phyloP scores from a whole-genome alignment of 139 green algal genomes.

The Micractinium conductrix region DNA sequence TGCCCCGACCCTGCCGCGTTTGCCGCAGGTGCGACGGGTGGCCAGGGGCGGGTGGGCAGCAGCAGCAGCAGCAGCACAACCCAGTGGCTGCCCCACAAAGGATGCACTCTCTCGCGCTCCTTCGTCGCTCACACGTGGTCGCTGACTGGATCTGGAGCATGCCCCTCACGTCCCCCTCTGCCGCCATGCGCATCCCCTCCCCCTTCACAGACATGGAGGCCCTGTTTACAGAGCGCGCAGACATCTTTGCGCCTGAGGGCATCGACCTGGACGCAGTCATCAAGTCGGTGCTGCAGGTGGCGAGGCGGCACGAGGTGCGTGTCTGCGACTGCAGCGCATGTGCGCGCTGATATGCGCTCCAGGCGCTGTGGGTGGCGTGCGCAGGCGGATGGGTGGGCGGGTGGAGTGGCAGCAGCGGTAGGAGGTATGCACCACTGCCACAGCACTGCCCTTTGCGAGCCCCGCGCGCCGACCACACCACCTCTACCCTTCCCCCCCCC shows the following conservation, averaged over 20 bases:
- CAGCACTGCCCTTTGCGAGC: background rate
- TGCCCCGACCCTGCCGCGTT: constrained; percentile 74
- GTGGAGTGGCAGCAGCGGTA: background rate
- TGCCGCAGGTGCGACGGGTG: background rate
- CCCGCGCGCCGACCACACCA: background rate
- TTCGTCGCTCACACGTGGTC: too few relatives aligned
- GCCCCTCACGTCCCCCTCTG: background rate
- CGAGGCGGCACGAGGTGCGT: constrained; percentile 71
- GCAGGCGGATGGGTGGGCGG: background rate
- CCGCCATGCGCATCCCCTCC: background rate
- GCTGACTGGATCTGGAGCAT: too few relatives aligned
- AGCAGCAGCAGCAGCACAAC: background rate
- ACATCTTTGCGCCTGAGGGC: constrained; percentile 57
- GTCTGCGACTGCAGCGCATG: background rate
- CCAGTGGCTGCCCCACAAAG: background rate
- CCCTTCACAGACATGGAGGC: constrained; percentile 55
- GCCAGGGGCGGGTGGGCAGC: background rate
- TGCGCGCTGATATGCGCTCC: background rate
- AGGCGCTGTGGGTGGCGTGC: too few relatives aligned
- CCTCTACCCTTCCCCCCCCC: background rate
- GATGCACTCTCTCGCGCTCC: background rate
- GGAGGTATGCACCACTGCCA: background rate
- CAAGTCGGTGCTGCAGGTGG: constrained; percentile 72
- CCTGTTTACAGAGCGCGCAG: constrained; percentile 63
- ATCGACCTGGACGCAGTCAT: constrained; percentile 89